A percentile compares a stretch with the other conserved stretches of the same genome.
These are phyloP conservation scores for Trichophyton rubrum DNA, from an alignment of 2,329 filamentous ascomycete genomes.

Conservation along the genomic window DNA sequence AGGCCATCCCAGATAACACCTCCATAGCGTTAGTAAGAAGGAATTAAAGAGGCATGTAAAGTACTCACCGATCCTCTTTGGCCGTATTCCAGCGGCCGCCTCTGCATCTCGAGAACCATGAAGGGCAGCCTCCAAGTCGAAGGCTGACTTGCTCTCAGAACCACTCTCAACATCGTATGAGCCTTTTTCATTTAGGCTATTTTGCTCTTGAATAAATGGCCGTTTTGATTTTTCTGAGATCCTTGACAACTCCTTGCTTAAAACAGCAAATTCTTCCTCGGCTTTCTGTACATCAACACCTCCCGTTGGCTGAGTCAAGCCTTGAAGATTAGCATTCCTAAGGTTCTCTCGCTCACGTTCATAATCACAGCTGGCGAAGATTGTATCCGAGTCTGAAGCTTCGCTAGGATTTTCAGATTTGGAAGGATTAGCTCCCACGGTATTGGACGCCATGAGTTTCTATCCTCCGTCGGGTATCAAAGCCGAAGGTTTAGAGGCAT, in stretches of 20 bases:
- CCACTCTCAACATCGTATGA: conserved; percentile 43
- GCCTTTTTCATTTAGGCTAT: conserved; percentile 18
- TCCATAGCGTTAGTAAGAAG: conserved; percentile 12
- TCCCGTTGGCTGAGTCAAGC: conserved; percentile 22
- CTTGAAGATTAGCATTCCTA: conserved; percentile 23
- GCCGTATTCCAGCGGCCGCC: conserved; percentile 62
- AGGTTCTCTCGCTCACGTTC: conserved; percentile 22
- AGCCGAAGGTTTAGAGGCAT: not conserved
- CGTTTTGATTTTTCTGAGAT: conserved; percentile 27
- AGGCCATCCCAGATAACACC: conserved; percentile 66
- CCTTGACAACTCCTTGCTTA: conserved; percentile 29
- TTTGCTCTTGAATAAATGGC: conserved; percentile 24
- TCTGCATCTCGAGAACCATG: conserved; percentile 60
- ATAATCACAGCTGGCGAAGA: conserved; percentile 17
- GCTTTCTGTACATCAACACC: conserved; percentile 37
- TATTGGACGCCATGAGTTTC: not conserved
- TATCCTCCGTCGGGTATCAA: not conserved
- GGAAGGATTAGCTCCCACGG: not conserved
- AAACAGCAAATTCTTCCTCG: conserved; percentile 32
- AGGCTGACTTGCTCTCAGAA: conserved; percentile 42
- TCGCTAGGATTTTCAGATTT: conserved; percentile 5
- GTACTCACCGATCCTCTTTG: conserved; percentile 54
- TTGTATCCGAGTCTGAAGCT: conserved; percentile 20
- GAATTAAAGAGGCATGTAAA: not conserved
- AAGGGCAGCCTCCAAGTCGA: conserved; percentile 64